Conservation (phyloP, 1,284 basidiomycete genomes). For the Phlebopus sp. region DNA sequence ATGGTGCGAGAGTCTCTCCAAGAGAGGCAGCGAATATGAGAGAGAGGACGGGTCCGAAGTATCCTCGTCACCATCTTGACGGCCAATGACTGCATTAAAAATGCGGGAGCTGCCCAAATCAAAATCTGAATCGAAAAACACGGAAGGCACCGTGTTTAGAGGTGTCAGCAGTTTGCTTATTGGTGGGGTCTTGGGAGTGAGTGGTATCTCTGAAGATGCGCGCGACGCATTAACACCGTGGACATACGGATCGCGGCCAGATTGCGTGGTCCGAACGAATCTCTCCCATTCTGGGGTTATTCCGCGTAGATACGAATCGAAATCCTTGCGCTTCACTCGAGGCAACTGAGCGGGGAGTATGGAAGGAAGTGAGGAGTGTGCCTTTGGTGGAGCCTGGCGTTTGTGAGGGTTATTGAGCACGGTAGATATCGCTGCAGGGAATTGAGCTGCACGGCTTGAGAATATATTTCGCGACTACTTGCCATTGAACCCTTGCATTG, state of each 20-base stretch:
- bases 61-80: constrained; percentile 33
- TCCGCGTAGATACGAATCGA: constrained; percentile 76
- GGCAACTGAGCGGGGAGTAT: constrained; percentile 71
- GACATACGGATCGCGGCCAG: constrained; percentile 45
- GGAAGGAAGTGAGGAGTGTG: constrained; percentile 75
- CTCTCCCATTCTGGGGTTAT: constrained; percentile 77
- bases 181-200: constrained; percentile 35
- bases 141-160: constrained; percentile 74
- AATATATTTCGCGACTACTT: constrained; percentile 21
- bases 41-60: constrained; percentile 55
- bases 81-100: constrained; percentile 81
- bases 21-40: constrained; percentile 68
- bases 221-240: constrained; percentile 34
- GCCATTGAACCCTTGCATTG: constrained; percentile 80
- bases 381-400: constrained; percentile 79
- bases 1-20: constrained; percentile 92
- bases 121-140: constrained; percentile 81
- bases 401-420: constrained; percentile 86
- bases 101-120: constrained; percentile 84
- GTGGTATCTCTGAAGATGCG: constrained; percentile 25
- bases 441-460: constrained; percentile 15
- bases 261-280: constrained; percentile 52
- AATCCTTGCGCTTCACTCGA: constrained; percentile 79
- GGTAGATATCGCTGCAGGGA: constrained; percentile 59
- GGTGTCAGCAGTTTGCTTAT: constrained; percentile 53